These are phyloP conservation scores for Fraxinus excelsior DNA, from an alignment of 257 asterid species.

Conservation along the genomic window DNA sequence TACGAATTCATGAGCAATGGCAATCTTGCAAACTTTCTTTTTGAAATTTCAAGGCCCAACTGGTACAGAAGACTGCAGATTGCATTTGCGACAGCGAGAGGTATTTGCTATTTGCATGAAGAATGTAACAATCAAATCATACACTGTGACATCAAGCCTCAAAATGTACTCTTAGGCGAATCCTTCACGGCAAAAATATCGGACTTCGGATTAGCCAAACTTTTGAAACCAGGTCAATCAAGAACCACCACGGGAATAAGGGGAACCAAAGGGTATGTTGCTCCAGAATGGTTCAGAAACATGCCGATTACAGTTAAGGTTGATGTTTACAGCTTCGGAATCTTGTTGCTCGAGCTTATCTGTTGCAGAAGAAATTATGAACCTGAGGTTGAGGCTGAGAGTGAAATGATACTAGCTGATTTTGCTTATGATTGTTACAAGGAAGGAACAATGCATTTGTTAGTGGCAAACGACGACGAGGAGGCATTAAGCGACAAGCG, in stretches of 20 bases:
- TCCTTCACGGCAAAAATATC: conserved; percentile 25
- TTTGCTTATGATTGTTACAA: conserved; percentile 29
- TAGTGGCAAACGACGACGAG: conserved; percentile 27
- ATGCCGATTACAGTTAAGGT: conserved; percentile 22
- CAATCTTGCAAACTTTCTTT: conserved; percentile 25
- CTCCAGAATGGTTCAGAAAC: conserved; percentile 38
- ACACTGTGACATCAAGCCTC: conserved; percentile 37
- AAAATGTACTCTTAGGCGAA: conserved; percentile 30
- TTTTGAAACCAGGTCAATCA: conserved; percentile 23
- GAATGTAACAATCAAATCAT: conserved; percentile 34
- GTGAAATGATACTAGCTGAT: conserved; percentile 4
- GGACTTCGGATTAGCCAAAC: conserved; percentile 35
- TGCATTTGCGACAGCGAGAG: conserved; percentile 36
- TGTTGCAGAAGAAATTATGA: conserved; percentile 5
- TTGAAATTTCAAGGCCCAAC: conserved; percentile 22
- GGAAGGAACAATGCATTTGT: conserved; percentile 1
- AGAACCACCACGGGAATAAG: conserved; percentile 20
- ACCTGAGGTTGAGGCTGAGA: not conserved
- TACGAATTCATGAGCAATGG: conserved; percentile 27
- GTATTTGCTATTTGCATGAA: conserved; percentile 30
- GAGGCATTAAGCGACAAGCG: conserved; percentile 25
- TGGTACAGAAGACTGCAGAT: conserved; percentile 36
- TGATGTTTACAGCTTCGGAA: conserved; percentile 41
- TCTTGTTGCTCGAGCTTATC: conserved; percentile 31
- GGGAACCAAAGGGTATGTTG: conserved; percentile 37